A percentile compares a stretch with the other conserved stretches of the same genome.
Evolutionary conservation across 495 filamentous ascomycete genomes (phyloP).

Genomic region (Hapsidospora chrysogenum): DNA sequence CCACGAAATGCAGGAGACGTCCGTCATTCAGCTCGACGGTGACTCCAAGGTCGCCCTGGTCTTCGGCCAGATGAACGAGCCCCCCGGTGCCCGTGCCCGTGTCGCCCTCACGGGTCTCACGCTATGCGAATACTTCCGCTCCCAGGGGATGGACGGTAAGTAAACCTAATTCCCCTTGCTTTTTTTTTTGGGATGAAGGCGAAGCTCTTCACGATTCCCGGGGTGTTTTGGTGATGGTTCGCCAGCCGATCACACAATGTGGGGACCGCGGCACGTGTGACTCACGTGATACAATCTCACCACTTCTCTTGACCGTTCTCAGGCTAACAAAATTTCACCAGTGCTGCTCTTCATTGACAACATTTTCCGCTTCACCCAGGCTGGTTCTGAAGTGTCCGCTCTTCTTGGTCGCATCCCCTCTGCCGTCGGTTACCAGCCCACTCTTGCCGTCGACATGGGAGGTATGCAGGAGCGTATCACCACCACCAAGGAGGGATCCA

Average conservation of each 20-base stretch:
- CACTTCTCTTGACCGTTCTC: constrained; percentile 8
- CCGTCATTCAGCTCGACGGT: constrained; percentile 97
- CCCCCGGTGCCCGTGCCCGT: constrained; percentile 98
- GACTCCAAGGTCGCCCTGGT: constrained; percentile 99
- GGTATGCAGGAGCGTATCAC: constrained; percentile 99
- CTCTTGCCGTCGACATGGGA: constrained; percentile 99
- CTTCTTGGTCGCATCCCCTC: constrained; percentile 99
- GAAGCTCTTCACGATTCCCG: too few species aligned
- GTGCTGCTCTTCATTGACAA: constrained; percentile 99
- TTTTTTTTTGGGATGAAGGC: too few species aligned
- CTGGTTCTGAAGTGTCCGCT: constrained; percentile 99
- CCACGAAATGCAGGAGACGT: constrained; percentile 99
- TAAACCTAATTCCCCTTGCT: too few species aligned
- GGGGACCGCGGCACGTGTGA: too few species aligned
- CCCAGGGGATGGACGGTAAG: constrained; percentile 83
- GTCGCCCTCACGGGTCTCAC: constrained; percentile 89
- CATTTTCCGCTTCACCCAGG: constrained; percentile 99
- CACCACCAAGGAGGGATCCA: constrained; percentile 97
- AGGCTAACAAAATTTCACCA: constrained; percentile 11
- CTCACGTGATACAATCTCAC: too few species aligned
- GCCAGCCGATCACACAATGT: too few species aligned
- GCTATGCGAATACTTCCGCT: constrained; percentile 93
- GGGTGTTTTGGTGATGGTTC: too few species aligned
- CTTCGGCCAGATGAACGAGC: constrained; percentile 99
- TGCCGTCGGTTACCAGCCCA: constrained; percentile 99